Conservation (phyloP, 768 basidiomycete species). For the Harrya chromipes region DNA sequence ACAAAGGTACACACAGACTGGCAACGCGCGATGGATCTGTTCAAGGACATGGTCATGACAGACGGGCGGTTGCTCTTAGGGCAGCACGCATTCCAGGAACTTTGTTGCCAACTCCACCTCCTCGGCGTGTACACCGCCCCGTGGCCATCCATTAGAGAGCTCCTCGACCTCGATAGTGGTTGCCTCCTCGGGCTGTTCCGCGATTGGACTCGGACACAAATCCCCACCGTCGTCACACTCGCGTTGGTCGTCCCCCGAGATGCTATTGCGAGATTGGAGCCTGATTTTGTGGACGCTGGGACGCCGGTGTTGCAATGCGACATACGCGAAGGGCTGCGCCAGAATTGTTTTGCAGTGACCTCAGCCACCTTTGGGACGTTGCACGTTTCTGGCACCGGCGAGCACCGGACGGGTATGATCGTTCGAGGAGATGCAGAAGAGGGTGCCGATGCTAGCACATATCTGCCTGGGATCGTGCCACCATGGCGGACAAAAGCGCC, state of each 20-base stretch:
- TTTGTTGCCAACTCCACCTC: slow-evolving; percentile 42
- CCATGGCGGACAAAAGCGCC: slow-evolving; percentile 16
- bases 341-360: slow-evolving; percentile 19
- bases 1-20: slow-evolving; percentile 40
- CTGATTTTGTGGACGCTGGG: slow-evolving; percentile 1
- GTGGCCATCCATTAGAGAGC: background rate
- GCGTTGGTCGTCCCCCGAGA: slow-evolving; percentile 33
- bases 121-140: slow-evolving; percentile 34
- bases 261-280: slow-evolving; percentile 11
- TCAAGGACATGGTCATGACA: slow-evolving; percentile 19
- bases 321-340: slow-evolving; percentile 5
- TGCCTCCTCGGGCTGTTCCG: slow-evolving; percentile 20
- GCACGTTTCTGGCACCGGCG: slow-evolving; percentile 15
- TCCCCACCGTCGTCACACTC: slow-evolving; percentile 32
- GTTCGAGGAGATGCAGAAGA: background rate
- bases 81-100: slow-evolving; percentile 40
- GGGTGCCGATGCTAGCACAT: background rate
- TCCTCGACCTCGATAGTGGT: too few relatives aligned
- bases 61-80: slow-evolving; percentile 19
- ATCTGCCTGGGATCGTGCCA: background rate
- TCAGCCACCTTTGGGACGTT: slow-evolving; percentile 22
- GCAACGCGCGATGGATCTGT: slow-evolving; percentile 36
- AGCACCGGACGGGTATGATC: slow-evolving; percentile 12
- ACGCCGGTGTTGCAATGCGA: slow-evolving; percentile 22
- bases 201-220: slow-evolving; percentile 18